Base-by-base conservation (phyloP, 192 early-diverging fungal species). In the Phycomyces nitens region DNA sequence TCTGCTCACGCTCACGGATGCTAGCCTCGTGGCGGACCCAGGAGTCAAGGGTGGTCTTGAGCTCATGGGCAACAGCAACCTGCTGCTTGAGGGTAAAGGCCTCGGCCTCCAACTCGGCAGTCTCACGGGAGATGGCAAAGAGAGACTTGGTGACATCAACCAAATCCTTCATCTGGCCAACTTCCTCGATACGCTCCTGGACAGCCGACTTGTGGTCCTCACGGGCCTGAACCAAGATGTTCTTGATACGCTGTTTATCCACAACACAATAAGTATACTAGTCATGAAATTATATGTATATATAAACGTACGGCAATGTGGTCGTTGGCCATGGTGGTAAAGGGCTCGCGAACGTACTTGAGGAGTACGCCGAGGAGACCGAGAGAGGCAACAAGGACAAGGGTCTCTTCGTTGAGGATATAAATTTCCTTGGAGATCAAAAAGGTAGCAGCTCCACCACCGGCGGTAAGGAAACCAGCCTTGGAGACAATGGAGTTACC, bases 401-500 rank as follows among this genome's bases (percentile, higher is more conserved):
- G 81, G 47, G 93, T 85, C 75, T 99, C 95, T 74, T 91, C 92
- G 77, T 97, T 96, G 63, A 97, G 73, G 56, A 97, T 85, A 81
- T 96, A 99, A 77, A 99, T 92, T 81, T 99, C 96, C 89, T 99
- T 96, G 60, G 94, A 92, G 70, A 99, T 88, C 41, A 92, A 76
- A 77, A 87, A 92, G 41, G 94, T 89, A 15, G 94, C 88, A 62
- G 92, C 73, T 61, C 92, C 93, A 47, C 92, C 84, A 56, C 84
- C 83, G 21, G 89, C 75, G 51, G 94, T 91, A 68, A 97, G 83
- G 73, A 88, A 92, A 43, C 86, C 86, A 29, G 96, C 90, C 84
- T 99, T 99, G 69, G 91, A 84, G 62, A 90, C 83, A 42, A 93
- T 72, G 60, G 85, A 88, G 67, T 93, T 86, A 21, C 96, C 96